Base-by-base conservation (phyloP, 805 yeast species). In the Kodamaea laetipori region DNA sequence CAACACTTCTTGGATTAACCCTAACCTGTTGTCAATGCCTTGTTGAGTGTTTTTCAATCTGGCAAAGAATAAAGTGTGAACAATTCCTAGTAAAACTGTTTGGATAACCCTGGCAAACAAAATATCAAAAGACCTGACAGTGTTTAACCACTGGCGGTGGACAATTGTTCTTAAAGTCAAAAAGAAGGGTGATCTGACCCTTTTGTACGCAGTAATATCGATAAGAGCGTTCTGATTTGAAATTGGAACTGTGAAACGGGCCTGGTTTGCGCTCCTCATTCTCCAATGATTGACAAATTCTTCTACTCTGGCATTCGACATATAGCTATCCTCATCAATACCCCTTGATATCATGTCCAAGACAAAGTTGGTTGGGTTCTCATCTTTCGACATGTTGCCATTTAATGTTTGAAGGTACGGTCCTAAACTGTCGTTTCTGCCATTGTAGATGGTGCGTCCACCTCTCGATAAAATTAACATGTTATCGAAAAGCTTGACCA, bases 401-500 rank as follows among this genome's bases (percentile, higher is more conserved):
- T 86, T 86, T 31, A 76, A 48, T 0, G 53, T 41, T 0, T 55
- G 49, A 43, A 88, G 79, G 60, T 85, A 78, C 0, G 53, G 47
- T 6, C 71, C 61, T 61, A 86, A 62, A 4, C 60, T 63, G 0
- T 45, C 40, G 4, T 82, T 74, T 0, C 67, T 53, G 0, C 94
- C 94, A 60, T 84, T 79, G 57, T 77, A 89, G 3, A 84, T 81
- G 13, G 81, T 88, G 25, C 63, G 57, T 6, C 92, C 90, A 32
- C 90, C 87, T 58, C 81, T 82, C 0, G 90, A 86, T 17, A 89
- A 66, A 31, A 89, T 63, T 27, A 87, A 63, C n/a, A 89, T 72
- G 11, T 84, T 76, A 4, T 89, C 92, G 67, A 89, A 86, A 44
- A 66, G 66, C 12, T 71, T 60, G 55, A 85, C 81, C 51, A 86